Conservation (phyloP, 805 yeast genomes). For the Grigorovia jiainica region DNA sequence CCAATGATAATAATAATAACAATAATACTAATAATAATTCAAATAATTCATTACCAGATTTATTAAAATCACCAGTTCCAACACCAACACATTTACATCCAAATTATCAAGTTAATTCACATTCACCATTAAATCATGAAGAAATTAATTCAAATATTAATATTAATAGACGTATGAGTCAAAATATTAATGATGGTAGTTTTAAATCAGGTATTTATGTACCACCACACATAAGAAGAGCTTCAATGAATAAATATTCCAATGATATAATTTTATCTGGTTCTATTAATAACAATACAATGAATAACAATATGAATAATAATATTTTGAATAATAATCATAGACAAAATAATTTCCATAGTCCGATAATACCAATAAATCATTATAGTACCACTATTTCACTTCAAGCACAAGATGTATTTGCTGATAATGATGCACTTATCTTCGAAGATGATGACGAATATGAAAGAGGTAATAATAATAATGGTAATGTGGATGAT, state of each 20-base stretch:
- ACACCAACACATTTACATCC: conserved; percentile 1
- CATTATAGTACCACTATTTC: conserved; percentile 22
- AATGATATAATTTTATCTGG: conserved; percentile 21
- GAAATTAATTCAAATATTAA: not conserved
- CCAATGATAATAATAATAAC: not conserved
- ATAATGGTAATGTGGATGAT: conserved; percentile 17
- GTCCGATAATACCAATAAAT: conserved; percentile 6
- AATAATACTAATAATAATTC: not conserved
- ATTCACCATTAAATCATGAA: not conserved
- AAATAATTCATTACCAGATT: conserved; percentile 18
- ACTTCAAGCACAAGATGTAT: conserved; percentile 21
- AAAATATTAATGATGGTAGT: not conserved
- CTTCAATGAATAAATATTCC: conserved; percentile 11
- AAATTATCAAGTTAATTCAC: not conserved
- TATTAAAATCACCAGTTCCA: conserved; percentile 23
- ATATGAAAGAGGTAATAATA: conserved; percentile 14
- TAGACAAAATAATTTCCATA: conserved; percentile 6
- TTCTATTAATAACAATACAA: conserved; percentile 13
- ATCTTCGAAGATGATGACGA: conserved; percentile 26
- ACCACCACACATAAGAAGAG: conserved; percentile 47
- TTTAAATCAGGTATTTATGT: conserved; percentile 31
- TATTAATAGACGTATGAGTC: not conserved
- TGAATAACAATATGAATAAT: conserved; percentile 6
- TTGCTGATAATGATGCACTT: conserved; percentile 24
- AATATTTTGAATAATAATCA: not conserved